Conservation (phyloP, 2,329 filamentous ascomycete species). For the Venturia effusa region DNA sequence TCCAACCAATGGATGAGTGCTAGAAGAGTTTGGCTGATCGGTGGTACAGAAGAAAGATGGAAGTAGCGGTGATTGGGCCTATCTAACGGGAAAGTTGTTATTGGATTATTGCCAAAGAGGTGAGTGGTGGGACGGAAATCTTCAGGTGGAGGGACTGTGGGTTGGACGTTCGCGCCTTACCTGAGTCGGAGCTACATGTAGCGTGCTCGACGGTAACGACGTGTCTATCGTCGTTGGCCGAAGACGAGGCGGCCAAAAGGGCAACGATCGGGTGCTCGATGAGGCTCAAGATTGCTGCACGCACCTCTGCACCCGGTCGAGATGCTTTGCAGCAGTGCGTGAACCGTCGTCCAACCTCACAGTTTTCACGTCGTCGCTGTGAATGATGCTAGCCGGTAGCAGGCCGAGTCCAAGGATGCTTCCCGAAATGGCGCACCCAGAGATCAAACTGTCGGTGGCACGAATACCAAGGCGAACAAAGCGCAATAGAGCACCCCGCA, state of each 20-base stretch:
- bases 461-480: not conserved
- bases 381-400: not conserved
- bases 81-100: not conserved
- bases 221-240: not conserved
- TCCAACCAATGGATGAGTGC: not conserved
- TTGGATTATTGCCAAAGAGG: not conserved
- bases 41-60: not conserved
- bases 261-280: not conserved
- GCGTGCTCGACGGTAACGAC: not conserved
- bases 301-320: not conserved
- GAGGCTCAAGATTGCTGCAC: conserved; percentile 2
- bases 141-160: not conserved
- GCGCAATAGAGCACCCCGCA: not conserved
- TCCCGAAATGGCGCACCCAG: conserved; percentile 1
- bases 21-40: not conserved
- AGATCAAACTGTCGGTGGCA: not conserved
- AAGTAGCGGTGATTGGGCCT: not conserved
- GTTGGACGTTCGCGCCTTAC: not conserved
- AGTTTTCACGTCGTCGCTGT: not conserved
- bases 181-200: not conserved
- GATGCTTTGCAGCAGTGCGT: not conserved
- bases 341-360: not conserved
- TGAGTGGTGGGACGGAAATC: not conserved
- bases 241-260: not conserved
- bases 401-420: not conserved